Evolutionary conservation across 1,139 yeast species (phyloP).

Genomic region (Kodamaea sp.): DNA sequence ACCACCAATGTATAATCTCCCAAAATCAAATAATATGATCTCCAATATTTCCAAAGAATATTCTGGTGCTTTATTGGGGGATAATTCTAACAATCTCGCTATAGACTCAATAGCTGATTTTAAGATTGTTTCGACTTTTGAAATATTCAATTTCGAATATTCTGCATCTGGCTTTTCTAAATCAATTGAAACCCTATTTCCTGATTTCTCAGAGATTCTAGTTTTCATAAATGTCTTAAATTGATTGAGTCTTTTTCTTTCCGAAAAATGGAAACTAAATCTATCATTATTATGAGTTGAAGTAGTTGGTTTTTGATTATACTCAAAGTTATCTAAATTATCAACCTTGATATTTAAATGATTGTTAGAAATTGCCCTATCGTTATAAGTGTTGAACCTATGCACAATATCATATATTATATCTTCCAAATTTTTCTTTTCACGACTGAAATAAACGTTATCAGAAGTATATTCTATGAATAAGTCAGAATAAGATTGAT

Average conservation of each 20-base stretch:
- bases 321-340: conserved; percentile 31
- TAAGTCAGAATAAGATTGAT: conserved; percentile 67
- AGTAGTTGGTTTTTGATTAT: conserved; percentile 12
- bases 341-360: conserved; percentile 43
- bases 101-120: conserved; percentile 76
- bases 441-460: conserved; percentile 66
- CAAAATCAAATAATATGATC: conserved; percentile 64
- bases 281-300: conserved; percentile 21
- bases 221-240: conserved; percentile 41
- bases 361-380: conserved; percentile 46
- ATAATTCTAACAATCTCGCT: conserved; percentile 72
- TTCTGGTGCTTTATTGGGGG: conserved; percentile 60
- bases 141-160: conserved; percentile 35
- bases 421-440: conserved; percentile 66
- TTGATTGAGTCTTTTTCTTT: conserved; percentile 39
- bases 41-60: conserved; percentile 67
- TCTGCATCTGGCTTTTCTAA: conserved; percentile 21
- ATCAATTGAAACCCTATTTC: conserved; percentile 22
- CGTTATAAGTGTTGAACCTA: conserved; percentile 50
- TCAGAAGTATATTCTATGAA: conserved; percentile 71
- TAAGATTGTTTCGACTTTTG: conserved; percentile 59
- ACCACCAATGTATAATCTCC: conserved; percentile 68
- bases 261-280: conserved; percentile 35
- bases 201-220: conserved; percentile 26
- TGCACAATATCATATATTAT: conserved; percentile 51